Evolutionary conservation across 176 grass and related monocot species (phyloP).

Genomic region (Puya raimondii): DNA sequence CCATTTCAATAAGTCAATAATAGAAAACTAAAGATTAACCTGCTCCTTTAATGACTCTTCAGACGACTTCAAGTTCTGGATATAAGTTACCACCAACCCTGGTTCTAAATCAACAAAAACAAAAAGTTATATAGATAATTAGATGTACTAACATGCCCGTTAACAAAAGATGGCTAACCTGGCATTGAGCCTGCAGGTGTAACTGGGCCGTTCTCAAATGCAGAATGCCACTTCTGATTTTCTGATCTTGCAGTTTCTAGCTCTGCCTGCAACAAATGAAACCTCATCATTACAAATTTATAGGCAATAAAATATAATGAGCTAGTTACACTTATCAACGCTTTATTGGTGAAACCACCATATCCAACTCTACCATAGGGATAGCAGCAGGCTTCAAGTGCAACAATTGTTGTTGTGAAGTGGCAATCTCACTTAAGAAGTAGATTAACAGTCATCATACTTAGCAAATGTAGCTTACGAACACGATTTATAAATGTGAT

Average conservation of each 20-base stretch:
- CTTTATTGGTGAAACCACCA: no score
- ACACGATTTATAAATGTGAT: no score
- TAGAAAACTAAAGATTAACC: slow-evolving; percentile 33
- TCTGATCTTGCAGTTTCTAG: slow-evolving; percentile 70
- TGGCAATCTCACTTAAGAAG: no score
- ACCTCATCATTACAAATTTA: slow-evolving; percentile 17
- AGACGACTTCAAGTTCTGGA: slow-evolving; percentile 86
- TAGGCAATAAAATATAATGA: background rate
- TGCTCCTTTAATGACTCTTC: slow-evolving; percentile 93
- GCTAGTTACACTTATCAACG: background rate
- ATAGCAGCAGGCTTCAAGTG: no score
- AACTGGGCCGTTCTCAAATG: slow-evolving; percentile 75
- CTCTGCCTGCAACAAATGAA: slow-evolving; percentile 40
- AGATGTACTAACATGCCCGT: background rate
- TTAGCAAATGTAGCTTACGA: no score
- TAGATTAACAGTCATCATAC: no score
- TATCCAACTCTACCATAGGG: no score
- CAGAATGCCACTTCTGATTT: slow-evolving; percentile 88
- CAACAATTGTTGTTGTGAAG: no score
- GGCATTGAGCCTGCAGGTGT: slow-evolving; percentile 50
- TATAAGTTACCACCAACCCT: slow-evolving; percentile 65
- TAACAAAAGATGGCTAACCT: slow-evolving; percentile 32
- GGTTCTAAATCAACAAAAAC: slow-evolving; percentile 51
- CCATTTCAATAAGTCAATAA: slow-evolving; percentile 1
- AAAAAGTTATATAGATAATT: slow-evolving; percentile 5